Percentiles rank a stretch among this genome's conserved stretches.
phyloP scores from a whole-genome alignment of 768 basidiomycete genomes.

The Amanita polypyramis region DNA sequence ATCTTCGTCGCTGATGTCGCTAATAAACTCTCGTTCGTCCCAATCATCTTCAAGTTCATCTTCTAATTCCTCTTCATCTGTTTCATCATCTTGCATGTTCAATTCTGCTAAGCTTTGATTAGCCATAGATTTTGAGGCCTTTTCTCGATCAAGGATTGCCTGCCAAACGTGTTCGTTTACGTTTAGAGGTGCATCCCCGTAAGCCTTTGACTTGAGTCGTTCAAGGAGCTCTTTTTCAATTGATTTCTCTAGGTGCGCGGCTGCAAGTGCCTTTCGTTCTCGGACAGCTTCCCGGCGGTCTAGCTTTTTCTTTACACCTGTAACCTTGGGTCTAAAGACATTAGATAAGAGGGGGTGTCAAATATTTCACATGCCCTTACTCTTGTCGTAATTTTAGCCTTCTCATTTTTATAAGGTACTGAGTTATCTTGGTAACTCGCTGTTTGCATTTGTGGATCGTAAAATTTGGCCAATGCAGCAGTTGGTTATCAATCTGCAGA shows the following conservation, averaged over 20 bases:
- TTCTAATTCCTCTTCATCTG: conserved; percentile 47
- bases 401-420: conserved; percentile 98
- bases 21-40: conserved; percentile 64
- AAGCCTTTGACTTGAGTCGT: conserved; percentile 91
- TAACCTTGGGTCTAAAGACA: conserved; percentile 66
- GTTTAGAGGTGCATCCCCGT: conserved; percentile 94
- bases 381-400: conserved; percentile 77
- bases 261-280: conserved; percentile 92
- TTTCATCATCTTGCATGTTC: conserved; percentile 46
- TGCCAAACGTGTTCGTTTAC: conserved; percentile 98
- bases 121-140: conserved; percentile 28
- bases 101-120: conserved; percentile 37
- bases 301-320: conserved; percentile 95
- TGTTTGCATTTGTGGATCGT: conserved; percentile 99
- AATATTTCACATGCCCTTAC: conserved; percentile 32
- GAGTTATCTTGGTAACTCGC: conserved; percentile 96
- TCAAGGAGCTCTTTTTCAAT: conserved; percentile 96
- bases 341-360: not conserved
- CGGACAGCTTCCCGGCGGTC: conserved; percentile 87
- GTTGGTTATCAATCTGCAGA: conserved; percentile 81
- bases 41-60: conserved; percentile 43
- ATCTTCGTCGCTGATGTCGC: conserved; percentile 62
- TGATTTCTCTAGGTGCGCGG: conserved; percentile 88
- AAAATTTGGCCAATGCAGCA: conserved; percentile 98
- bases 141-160: conserved; percentile 79